Percentiles rank a stretch among this genome's conserved stretches.
Evolutionary conservation across 1,139 yeast species (phyloP).

Genomic region (Taphrina pruni): DNA sequence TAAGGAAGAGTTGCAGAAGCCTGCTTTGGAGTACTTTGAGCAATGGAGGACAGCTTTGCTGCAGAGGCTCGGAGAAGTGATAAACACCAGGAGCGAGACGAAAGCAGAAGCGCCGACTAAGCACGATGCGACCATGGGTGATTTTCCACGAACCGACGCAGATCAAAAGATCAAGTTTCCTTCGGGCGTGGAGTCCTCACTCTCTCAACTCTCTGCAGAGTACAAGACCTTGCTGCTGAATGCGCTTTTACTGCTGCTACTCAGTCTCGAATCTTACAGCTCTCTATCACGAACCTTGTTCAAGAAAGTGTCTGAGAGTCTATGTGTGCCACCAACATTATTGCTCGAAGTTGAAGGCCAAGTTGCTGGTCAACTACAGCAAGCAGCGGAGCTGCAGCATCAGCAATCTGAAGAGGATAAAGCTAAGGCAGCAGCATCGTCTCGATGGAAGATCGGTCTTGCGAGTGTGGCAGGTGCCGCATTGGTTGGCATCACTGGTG

Average conservation of each 20-base stretch:
- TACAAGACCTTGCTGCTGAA: conserved; percentile 34
- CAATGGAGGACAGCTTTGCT: conserved; percentile 35
- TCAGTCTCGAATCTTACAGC: conserved; percentile 39
- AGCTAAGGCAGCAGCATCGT: conserved; percentile 20
- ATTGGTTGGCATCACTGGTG: conserved; percentile 93
- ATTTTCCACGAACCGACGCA: conserved; percentile 21
- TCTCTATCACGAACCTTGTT: conserved; percentile 38
- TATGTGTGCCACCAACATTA: conserved; percentile 28
- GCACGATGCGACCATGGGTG: conserved; percentile 11
- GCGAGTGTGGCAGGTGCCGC: conserved; percentile 99
- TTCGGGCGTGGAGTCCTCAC: conserved; percentile 15
- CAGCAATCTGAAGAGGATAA: conserved; percentile 37
- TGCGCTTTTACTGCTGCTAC: conserved; percentile 39
- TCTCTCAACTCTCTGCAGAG: conserved; percentile 23
- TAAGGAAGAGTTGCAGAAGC: conserved; percentile 25
- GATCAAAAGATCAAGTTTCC: conserved; percentile 24
- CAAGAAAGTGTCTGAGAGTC: conserved; percentile 27
- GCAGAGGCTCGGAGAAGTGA: conserved; percentile 36
- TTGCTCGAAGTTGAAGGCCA: conserved; percentile 33
- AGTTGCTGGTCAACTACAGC: conserved; percentile 35
- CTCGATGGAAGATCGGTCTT: conserved; percentile 70
- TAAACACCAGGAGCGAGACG: conserved; percentile 20
- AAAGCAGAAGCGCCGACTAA: conserved; percentile 1
- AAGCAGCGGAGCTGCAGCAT: conserved; percentile 37
- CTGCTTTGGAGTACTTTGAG: conserved; percentile 28